Evolutionary conservation across 2,329 filamentous ascomycete genomes (phyloP), one percentile per base, ranked within the genome.

Genomic region (Chrysosphaeria jannelii): DNA sequence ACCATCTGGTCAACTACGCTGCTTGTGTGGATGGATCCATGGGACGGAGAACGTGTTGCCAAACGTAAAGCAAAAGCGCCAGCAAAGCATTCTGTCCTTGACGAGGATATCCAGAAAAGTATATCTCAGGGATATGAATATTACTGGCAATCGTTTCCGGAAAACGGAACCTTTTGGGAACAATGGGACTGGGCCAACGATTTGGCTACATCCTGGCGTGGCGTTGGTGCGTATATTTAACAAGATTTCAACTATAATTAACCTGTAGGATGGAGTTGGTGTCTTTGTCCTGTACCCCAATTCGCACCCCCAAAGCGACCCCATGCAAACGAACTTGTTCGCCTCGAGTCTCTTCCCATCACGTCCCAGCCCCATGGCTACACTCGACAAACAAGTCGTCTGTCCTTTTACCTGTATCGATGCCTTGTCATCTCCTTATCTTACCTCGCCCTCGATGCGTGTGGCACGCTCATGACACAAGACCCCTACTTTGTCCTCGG

Each of bases 401-500:
- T 32, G 12, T 35, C 45, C 3, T 51, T 67, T 20, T 27, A 65
- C 19, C 39, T 41, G 26, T 33, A 36, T 10, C 49, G 50, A 13
- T 28, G 63, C 8, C 27, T 40, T 6, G 46, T 36, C 5, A 43
- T 67, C n/a, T 25, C 58, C 3, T 26, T 53, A 18, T 48, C 51
- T 31, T 85, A 74, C 37, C 31, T 85, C 8, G 29, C 57, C 6
- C 46, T 90, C 6, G 81, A 91, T 40, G 27, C 62, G 5, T 41
- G 74, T 24, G 71, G 70, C 35, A 53, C 64, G 2, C 30, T 62
- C 29, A 65, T 75, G 47, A 63, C 67, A 33, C 56, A 59, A 25
- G 81, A 93, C 35, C 65, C 69, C 0, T 89, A 81, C 45, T 89
- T 79, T 42, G 36, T 63, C 27, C 37, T 57, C 13, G 53, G 60